Evolutionary conservation across 2,329 filamentous ascomycete genomes (phyloP).

Genomic region (Colletotrichum cereale): DNA sequence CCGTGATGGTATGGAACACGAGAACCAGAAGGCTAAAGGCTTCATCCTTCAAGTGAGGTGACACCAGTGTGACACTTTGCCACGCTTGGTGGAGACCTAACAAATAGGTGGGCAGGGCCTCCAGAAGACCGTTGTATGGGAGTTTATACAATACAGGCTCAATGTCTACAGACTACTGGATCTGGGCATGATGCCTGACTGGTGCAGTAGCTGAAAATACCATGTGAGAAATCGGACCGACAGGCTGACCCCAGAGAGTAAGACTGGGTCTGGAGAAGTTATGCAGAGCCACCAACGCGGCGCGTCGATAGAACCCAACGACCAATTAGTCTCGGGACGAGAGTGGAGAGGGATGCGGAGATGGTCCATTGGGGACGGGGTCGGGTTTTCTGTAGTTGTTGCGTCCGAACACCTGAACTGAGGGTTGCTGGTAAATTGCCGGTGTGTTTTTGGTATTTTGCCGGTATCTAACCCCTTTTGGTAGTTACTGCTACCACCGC

Average conservation of each 20-base stretch:
- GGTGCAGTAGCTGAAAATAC: neutral
- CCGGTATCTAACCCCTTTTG: too few species aligned
- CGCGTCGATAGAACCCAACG: neutral
- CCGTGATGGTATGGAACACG: neutral
- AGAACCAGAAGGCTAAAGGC: neutral
- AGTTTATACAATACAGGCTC: neutral
- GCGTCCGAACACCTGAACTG: neutral
- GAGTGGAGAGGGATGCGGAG: neutral
- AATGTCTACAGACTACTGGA: neutral
- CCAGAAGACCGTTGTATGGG: neutral
- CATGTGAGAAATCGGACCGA: constrained; percentile 14
- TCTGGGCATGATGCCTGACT: neutral
- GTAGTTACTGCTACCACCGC: too few species aligned
- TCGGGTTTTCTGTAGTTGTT: neutral
- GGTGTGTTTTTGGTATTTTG: too few species aligned
- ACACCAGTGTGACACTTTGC: neutral
- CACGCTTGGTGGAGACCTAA: neutral
- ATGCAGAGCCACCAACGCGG: neutral
- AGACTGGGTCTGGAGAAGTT: constrained; percentile 13
- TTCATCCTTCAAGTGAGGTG: neutral
- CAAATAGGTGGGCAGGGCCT: neutral
- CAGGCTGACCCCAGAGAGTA: neutral
- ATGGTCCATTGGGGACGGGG: neutral
- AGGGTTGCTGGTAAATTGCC: too few species aligned
- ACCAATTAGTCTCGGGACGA: neutral